Evolutionary conservation across 2,329 filamentous ascomycete genomes (phyloP), one percentile per base, ranked within the genome.

Genomic region (Lachnellula arida): DNA sequence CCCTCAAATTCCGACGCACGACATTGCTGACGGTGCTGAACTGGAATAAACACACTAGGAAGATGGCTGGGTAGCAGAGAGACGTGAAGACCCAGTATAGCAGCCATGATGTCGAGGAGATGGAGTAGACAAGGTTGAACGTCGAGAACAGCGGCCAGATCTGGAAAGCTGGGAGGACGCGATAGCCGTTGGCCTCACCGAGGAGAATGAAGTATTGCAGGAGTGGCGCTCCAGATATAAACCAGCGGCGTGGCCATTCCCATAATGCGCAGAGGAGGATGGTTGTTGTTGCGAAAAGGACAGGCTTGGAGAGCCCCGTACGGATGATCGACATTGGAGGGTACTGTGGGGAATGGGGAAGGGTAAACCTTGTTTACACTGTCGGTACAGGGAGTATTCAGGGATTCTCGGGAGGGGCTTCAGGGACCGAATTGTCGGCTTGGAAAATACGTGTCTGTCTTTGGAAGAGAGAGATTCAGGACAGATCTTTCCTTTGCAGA

Each of bases 41-140:
- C 56, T 80, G 77, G 51, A 73, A 75, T 4, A 81, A 62, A 43
- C 73, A 76, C 3, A 74, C 71, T 14, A 80, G 53, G 5, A 73
- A 60, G 44, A 77, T 70, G 2, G 68, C 57, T 1, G 73, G 71
- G 62, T 76, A 79, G 60, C 76, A 79, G 1, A 60, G 47, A 0
- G 65, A 61, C 3, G 70, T 62, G 59, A 78, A 80, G 1, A 73
- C 59, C 61, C 71, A 73, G 53, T 76, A 75, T 0, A 81, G 69
- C 1, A 81, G 72, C 78, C 78, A 81, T 60, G 78, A 80, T 14
- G 77, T 80, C 12, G 77, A 71, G 46, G 70, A 73, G 11, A 80
- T 67, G 2, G 73, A 71, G 61, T 80, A 81, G 0, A 68, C 58
- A 2, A 79, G 64, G 58, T 80, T 78, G 25, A 80, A 59, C 0